phyloP scores from a whole-genome alignment of 768 basidiomycete species.

The Suillus spraguei region DNA sequence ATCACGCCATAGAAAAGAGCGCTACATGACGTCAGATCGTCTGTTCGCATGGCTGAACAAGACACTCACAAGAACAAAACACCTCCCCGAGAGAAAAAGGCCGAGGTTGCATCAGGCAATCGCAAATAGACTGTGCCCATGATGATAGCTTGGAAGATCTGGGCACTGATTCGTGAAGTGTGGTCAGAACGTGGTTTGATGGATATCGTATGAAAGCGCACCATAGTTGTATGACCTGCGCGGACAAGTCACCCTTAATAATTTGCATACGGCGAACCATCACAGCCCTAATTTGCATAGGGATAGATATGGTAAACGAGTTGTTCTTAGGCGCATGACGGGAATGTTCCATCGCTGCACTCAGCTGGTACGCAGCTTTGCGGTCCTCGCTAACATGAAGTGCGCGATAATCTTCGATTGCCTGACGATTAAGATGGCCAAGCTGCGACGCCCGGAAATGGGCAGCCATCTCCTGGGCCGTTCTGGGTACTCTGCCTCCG shows the following conservation, averaged over 20 bases:
- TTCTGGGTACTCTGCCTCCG: constrained; percentile 45
- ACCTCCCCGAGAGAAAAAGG: constrained; percentile 64
- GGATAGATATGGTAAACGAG: constrained; percentile 48
- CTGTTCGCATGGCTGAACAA: constrained; percentile 17
- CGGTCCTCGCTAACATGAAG: constrained; percentile 49
- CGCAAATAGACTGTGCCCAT: constrained; percentile 44
- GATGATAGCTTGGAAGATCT: constrained; percentile 23
- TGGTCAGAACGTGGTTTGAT: constrained; percentile 18
- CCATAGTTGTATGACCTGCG: constrained; percentile 38
- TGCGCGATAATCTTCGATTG: constrained; percentile 46
- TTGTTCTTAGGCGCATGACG: constrained; percentile 42
- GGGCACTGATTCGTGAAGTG: constrained; percentile 36
- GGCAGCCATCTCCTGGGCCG: constrained; percentile 58
- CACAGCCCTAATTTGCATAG: constrained; percentile 46
- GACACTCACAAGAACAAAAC: constrained; percentile 69
- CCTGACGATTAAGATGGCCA: constrained; percentile 44
- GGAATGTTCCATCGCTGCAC: constrained; percentile 54
- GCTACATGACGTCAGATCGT: constrained; percentile 48
- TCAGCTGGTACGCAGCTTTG: constrained; percentile 45
- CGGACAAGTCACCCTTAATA: constrained; percentile 41
- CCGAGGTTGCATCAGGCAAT: constrained; percentile 34
- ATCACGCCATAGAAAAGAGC: constrained; percentile 52
- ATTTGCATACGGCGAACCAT: constrained; percentile 48
- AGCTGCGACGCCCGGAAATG: constrained; percentile 45
- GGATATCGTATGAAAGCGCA: constrained; percentile 26